Evolutionary conservation across 805 yeast genomes (phyloP).

Genomic region (Yarrowia phangngaensis): DNA sequence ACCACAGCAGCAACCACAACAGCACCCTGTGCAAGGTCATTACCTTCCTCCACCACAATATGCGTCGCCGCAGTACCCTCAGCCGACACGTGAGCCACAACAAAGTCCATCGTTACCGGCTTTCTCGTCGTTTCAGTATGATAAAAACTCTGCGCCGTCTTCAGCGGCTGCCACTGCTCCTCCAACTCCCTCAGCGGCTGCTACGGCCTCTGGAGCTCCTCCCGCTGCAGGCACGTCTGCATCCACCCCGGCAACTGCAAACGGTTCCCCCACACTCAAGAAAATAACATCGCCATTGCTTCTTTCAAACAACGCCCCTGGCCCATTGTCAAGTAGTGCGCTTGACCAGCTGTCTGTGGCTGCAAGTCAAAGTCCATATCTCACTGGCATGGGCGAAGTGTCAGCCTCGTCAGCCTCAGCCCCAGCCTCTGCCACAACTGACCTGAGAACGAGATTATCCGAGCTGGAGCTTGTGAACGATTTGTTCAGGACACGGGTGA

Average conservation of each 20-base stretch:
- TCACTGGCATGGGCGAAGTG: slow-evolving; percentile 20
- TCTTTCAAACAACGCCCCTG: slow-evolving; percentile 12
- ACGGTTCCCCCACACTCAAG: slow-evolving; percentile 10
- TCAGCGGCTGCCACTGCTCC: not conserved
- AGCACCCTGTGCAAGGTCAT: too few species aligned
- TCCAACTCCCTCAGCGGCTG: not conserved
- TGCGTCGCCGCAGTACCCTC: slow-evolving; percentile 8
- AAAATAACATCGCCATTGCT: slow-evolving; percentile 28
- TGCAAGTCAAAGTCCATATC: slow-evolving; percentile 30
- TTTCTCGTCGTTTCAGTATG: not conserved
- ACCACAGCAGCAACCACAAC: too few species aligned
- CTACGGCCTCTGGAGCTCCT: slow-evolving; percentile 5
- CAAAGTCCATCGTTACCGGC: slow-evolving; percentile 3
- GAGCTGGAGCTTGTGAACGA: slow-evolving; percentile 91
- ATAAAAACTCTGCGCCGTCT: not conserved
- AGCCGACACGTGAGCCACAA: slow-evolving; percentile 11
- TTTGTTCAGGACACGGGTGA: slow-evolving; percentile 73
- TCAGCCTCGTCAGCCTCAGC: not conserved
- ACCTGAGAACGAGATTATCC: slow-evolving; percentile 68
- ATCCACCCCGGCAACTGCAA: slow-evolving; percentile 2
- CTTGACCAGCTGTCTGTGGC: slow-evolving; percentile 32
- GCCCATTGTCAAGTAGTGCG: slow-evolving; percentile 24
- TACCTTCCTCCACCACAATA: slow-evolving; percentile 23
- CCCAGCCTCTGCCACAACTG: slow-evolving; percentile 38
- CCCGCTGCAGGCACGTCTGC: slow-evolving; percentile 1